Percentiles rank a stretch among this genome's conserved stretches.
These are phyloP conservation scores for Pestalotiopsis sp. DNA, from an alignment of 2,329 filamentous ascomycete species.

Conservation along the genomic window DNA sequence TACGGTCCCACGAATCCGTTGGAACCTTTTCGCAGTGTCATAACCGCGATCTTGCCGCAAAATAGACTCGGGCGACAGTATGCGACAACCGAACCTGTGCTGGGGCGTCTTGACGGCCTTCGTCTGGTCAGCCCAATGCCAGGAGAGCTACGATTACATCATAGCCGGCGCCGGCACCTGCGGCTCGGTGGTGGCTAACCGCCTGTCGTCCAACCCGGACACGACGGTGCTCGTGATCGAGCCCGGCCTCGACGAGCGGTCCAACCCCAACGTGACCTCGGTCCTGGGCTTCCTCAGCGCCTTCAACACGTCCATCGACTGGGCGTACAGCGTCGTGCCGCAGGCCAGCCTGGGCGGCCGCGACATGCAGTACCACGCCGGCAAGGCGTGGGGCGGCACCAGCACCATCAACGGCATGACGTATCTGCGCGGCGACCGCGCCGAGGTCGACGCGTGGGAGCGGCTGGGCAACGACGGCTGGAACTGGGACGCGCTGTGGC, in stretches of 20 bases:
- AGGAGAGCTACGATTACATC: conserved; percentile 37
- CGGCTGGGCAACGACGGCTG: conserved; percentile 44
- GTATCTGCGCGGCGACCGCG: conserved; percentile 44
- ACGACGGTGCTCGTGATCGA: conserved; percentile 39
- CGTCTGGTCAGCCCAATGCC: background rate
- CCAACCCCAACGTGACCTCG: conserved; percentile 35
- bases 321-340: conserved; percentile 27
- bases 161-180: conserved; percentile 40
- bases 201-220: conserved; percentile 35
- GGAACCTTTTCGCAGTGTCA: background rate
- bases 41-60: background rate
- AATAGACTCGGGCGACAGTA: background rate
- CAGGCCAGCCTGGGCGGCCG: conserved; percentile 34
- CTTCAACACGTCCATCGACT: conserved; percentile 34
- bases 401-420: conserved; percentile 47
- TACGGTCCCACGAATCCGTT: background rate
- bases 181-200: conserved; percentile 39
- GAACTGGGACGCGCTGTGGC: conserved; percentile 47
- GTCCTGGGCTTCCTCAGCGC: conserved; percentile 27
- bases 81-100: background rate
- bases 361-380: conserved; percentile 34
- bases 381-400: conserved; percentile 41
- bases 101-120: background rate
- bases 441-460: conserved; percentile 47
- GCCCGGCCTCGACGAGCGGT: conserved; percentile 36